phyloP scores from a whole-genome alignment of 305 asterid species.

The Fraxinus floribunda region DNA sequence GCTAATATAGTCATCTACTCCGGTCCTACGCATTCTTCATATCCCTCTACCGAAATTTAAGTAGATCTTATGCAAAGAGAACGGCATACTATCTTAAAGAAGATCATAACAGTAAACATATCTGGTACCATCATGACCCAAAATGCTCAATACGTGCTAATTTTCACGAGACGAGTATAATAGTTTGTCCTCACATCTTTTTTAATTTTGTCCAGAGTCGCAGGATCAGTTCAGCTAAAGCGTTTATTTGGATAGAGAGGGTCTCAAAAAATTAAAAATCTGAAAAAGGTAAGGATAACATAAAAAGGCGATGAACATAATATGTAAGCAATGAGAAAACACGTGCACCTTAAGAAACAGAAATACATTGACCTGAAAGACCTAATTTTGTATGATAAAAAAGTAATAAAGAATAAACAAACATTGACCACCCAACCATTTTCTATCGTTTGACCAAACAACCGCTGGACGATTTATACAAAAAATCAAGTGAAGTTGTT shows the following conservation, averaged over 20 bases:
- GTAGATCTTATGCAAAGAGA: neutral
- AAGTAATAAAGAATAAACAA: neutral
- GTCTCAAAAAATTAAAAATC: neutral
- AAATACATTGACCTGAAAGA: neutral
- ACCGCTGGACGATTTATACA: neutral
- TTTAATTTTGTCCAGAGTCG: neutral
- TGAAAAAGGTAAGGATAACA: neutral
- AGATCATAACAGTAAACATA: neutral
- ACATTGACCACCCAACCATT: neutral
- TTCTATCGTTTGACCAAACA: neutral
- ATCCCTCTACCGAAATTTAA: neutral
- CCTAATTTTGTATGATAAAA: neutral
- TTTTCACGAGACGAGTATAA: neutral
- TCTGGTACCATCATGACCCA: neutral
- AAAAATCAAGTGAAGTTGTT: neutral
- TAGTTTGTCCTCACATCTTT: neutral
- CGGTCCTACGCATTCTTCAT: neutral
- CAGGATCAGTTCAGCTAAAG: neutral
- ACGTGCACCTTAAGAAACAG: neutral
- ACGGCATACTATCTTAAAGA: neutral
- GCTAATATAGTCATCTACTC: neutral
- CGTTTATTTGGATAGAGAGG: neutral
- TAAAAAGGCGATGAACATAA: neutral
- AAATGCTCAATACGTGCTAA: neutral
- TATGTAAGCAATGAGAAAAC: neutral